A percentile compares a stretch with the other conserved stretches of the same genome.
Conservation (phyloP, 1,139 yeast species). For the Yamadazyma diddensiae region DNA sequence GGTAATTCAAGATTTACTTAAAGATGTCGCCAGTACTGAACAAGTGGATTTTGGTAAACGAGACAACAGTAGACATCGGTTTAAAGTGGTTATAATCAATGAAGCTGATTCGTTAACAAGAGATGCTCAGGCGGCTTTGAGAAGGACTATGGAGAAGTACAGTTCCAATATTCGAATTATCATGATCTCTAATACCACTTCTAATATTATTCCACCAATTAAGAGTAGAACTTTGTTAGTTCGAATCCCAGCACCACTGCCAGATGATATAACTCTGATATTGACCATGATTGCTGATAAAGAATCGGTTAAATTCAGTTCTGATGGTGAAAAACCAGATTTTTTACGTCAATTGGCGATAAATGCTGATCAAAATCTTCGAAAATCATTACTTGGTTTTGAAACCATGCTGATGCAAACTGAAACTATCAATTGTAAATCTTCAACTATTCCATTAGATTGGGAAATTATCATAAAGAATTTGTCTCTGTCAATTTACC, state of each 20-base stretch:
- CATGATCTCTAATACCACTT: slow-evolving; percentile 82
- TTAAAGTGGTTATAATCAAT: slow-evolving; percentile 88
- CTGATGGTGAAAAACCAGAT: slow-evolving; percentile 31
- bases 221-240: slow-evolving; percentile 87
- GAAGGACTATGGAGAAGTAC: slow-evolving; percentile 98
- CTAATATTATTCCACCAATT: slow-evolving; percentile 90
- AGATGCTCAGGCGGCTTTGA: slow-evolving; percentile 96
- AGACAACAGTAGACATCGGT: slow-evolving; percentile 52
- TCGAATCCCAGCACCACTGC: slow-evolving; percentile 79
- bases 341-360: slow-evolving; percentile 53
- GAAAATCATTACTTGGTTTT: slow-evolving; percentile 73
- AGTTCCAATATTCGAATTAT: slow-evolving; percentile 83
- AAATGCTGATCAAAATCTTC: slow-evolving; percentile 64
- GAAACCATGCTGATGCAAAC: slow-evolving; percentile 84
- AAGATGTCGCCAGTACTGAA: slow-evolving; percentile 93
- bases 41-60: slow-evolving; percentile 63
- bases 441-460: slow-evolving; percentile 54
- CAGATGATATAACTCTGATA: slow-evolving; percentile 53
- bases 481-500: slow-evolving; percentile 58
- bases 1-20: slow-evolving; percentile 88
- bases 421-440: slow-evolving; percentile 44
- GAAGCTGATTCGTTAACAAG: slow-evolving; percentile 91
- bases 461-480: slow-evolving; percentile 80
- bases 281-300: slow-evolving; percentile 53
- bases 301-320: slow-evolving; percentile 48